phyloP scores from a whole-genome alignment of 257 asterid species.

The Cordia subcordata region DNA sequence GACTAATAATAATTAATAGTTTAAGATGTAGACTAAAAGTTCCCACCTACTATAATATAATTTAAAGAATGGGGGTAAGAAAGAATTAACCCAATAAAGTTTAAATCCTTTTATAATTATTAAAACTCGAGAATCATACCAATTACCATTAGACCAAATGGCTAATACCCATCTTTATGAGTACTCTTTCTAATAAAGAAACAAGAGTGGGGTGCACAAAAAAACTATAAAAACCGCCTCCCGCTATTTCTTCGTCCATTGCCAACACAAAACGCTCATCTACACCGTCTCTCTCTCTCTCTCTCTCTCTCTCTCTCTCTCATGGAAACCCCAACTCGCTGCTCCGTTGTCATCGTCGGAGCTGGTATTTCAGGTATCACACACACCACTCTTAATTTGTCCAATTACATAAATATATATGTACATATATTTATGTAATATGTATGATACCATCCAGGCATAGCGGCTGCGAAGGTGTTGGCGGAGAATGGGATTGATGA shows the following conservation, averaged over 20 bases:
- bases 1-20: too few species aligned
- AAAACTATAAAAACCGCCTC: constrained; percentile 43
- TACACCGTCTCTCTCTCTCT: background rate
- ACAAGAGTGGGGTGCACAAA: background rate
- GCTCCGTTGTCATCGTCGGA: constrained; percentile 70
- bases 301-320: background rate
- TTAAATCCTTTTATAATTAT: too few species aligned
- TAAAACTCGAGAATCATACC: too few species aligned
- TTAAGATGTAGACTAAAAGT: too few species aligned
- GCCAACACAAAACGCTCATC: constrained; percentile 6
- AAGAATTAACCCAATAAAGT: too few species aligned
- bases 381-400: background rate
- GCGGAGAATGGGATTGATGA: constrained; percentile 81
- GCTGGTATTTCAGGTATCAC: constrained; percentile 78
- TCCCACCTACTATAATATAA: too few species aligned
- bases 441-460: constrained; percentile 32
- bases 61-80: too few species aligned
- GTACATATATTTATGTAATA: background rate
- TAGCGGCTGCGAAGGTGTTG: constrained; percentile 76
- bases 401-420: background rate
- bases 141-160: too few species aligned
- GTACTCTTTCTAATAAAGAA: too few species aligned
- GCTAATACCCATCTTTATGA: too few species aligned
- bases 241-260: constrained; percentile 37
- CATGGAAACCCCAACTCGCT: constrained; percentile 50